Evolutionary conservation across 345 rosid species (phyloP).

Genomic region (Hibiscus syriacus): DNA sequence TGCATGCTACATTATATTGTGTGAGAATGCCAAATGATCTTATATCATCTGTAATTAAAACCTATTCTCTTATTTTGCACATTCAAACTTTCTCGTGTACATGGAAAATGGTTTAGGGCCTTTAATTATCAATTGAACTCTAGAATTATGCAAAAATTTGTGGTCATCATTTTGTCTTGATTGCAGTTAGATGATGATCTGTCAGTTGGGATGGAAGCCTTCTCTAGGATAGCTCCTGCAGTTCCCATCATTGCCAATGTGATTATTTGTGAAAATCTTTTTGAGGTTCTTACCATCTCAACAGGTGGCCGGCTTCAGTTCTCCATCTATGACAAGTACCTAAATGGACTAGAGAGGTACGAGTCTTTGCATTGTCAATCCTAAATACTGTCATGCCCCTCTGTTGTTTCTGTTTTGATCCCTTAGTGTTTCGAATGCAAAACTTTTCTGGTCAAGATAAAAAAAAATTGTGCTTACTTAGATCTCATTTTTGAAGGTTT

Average conservation of each 20-base stretch:
- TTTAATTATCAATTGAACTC: neutral
- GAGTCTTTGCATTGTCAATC: neutral
- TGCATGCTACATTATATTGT: neutral
- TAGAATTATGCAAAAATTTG: neutral
- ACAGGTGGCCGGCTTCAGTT: slow-evolving; percentile 71
- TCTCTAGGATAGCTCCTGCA: slow-evolving; percentile 85
- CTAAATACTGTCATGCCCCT: neutral
- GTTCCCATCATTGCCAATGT: slow-evolving; percentile 81
- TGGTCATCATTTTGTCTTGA: slow-evolving; percentile 5
- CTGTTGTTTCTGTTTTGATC: neutral
- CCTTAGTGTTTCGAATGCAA: neutral
- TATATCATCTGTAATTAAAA: neutral
- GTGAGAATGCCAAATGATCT: neutral
- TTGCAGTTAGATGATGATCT: slow-evolving; percentile 66
- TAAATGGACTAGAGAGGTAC: slow-evolving; percentile 73
- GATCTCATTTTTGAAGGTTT: neutral
- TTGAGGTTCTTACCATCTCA: slow-evolving; percentile 58
- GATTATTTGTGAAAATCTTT: slow-evolving; percentile 76
- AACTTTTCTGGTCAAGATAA: neutral
- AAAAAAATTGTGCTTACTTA: neutral
- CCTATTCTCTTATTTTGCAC: neutral
- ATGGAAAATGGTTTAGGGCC: neutral
- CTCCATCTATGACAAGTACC: slow-evolving; percentile 71
- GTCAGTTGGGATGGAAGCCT: slow-evolving; percentile 78
- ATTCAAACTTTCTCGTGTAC: neutral